Evolutionary conservation across 176 grass and related monocot species (phyloP), one percentile per base, ranked within the genome.

Genomic region (Oryza longistaminata): DNA sequence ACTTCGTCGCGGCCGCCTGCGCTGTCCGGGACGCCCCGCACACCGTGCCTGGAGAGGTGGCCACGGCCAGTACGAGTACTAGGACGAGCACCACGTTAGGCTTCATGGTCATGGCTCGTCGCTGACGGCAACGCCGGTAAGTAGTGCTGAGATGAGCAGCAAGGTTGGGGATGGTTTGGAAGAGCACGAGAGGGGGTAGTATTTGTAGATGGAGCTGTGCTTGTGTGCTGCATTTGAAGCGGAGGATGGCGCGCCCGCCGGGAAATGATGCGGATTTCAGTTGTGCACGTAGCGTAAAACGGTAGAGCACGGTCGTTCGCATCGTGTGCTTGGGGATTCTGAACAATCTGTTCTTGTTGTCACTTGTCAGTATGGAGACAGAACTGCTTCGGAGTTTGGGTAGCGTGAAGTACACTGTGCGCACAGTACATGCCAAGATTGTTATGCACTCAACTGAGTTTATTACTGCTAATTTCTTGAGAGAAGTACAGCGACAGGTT

Each of bases 41-140:
- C 55, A 75, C 55, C 12, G 84, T 3, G 48, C 81, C 15, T 3
- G 81, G 48, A 33, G 68, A 16, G 8, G 82, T 8, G 82, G 85
- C 11, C 45, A 81, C 1, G 3, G 83, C 34, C 31, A 46, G 11
- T 46, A 42, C 75, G 6, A 72, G 68, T 0, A 39, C 26, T 1
- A 81, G 64, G 3, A 84, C 37, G 22, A 75, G 69, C 34, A 70
- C 26, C 10, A 22, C 2, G 25, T 22, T 43, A 7, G 68, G 42
- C 62, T 82, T 91, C 93, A 95, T 95, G 75, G 73, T 91, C 93
- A 95, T 95, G 75, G 73, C 26, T 87, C 9, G 40, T 21, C 2
- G 9, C 19, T 2, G 61, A 49, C 1, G 15, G 26, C 8, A 21
- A 9, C 34, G 2, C 22, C 37, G 17, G 42, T 27, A 22, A 3